phyloP scores from a whole-genome alignment of 495 filamentous ascomycete species.

The Cercophora samala region DNA sequence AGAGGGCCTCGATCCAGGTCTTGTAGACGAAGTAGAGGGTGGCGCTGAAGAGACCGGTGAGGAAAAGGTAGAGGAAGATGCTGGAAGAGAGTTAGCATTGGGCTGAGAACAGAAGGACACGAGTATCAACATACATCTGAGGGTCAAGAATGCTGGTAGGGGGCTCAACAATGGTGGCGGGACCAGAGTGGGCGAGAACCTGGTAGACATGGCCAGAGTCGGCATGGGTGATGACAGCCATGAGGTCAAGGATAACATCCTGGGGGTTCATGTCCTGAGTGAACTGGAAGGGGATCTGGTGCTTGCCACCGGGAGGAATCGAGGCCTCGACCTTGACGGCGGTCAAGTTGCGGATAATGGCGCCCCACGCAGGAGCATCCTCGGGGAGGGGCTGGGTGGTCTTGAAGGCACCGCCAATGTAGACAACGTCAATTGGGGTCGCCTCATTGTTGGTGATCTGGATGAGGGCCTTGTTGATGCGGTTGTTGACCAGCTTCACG shows the following conservation, averaged over 20 bases:
- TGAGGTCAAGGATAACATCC: slow-evolving; percentile 73
- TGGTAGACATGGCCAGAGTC: slow-evolving; percentile 64
- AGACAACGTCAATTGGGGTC: slow-evolving; percentile 66
- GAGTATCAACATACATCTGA: slow-evolving; percentile 70
- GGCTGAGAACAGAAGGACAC: slow-evolving; percentile 5
- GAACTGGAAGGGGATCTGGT: slow-evolving; percentile 77
- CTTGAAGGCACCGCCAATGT: slow-evolving; percentile 75
- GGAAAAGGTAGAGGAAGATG: slow-evolving; percentile 96
- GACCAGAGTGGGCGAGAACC: slow-evolving; percentile 77
- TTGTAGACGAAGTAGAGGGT: slow-evolving; percentile 95
- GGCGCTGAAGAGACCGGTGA: slow-evolving; percentile 69
- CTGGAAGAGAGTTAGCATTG: slow-evolving; percentile 45
- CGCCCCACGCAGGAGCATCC: slow-evolving; percentile 49
- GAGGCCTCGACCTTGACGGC: slow-evolving; percentile 66
- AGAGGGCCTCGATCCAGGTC: slow-evolving; percentile 94
- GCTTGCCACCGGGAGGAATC: slow-evolving; percentile 73
- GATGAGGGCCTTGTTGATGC: slow-evolving; percentile 77
- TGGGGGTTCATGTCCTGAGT: slow-evolving; percentile 89
- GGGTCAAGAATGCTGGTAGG: slow-evolving; percentile 93
- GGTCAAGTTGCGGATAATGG: slow-evolving; percentile 80
- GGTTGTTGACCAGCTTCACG: slow-evolving; percentile 91
- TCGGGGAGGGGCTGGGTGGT: slow-evolving; percentile 47
- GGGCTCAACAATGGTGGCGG: slow-evolving; percentile 85
- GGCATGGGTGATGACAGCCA: slow-evolving; percentile 64
- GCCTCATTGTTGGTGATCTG: slow-evolving; percentile 82